Evolutionary conservation across 768 basidiomycete genomes (phyloP).

Genomic region (Agaricus blazei): DNA sequence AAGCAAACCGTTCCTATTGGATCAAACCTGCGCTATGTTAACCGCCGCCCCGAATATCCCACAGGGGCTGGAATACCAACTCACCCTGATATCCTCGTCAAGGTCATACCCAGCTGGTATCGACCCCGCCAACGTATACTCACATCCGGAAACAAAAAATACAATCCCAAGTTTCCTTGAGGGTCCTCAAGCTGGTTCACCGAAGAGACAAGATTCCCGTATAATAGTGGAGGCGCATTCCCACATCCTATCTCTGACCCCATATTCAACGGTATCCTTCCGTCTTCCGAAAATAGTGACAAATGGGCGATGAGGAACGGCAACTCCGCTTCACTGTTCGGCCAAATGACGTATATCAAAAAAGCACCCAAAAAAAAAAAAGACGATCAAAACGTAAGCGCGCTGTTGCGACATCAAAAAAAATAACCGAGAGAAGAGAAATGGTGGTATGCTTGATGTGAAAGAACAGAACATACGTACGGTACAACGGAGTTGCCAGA

Average conservation of each 20-base stretch:
- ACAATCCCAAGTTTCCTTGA: slow-evolving; percentile 75
- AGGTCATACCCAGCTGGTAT: slow-evolving; percentile 69
- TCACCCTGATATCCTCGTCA: slow-evolving; percentile 74
- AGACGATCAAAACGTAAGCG: neutral
- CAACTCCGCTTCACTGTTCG: slow-evolving; percentile 69
- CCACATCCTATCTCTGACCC: slow-evolving; percentile 50
- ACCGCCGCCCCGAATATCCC: neutral
- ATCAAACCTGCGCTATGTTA: slow-evolving; percentile 28
- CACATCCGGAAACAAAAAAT: slow-evolving; percentile 89
- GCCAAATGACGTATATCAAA: slow-evolving; percentile 8
- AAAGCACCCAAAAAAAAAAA: slow-evolving; percentile 2
- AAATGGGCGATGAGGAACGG: slow-evolving; percentile 86
- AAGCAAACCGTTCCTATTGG: slow-evolving; percentile 35
- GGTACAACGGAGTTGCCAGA: slow-evolving; percentile 69
- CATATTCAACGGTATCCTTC: slow-evolving; percentile 56
- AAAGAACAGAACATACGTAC: slow-evolving; percentile 44
- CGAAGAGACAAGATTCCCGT: slow-evolving; percentile 82
- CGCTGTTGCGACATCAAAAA: neutral
- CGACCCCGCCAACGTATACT: slow-evolving; percentile 75
- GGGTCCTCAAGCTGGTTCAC: slow-evolving; percentile 77
- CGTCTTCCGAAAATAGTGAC: slow-evolving; percentile 69
- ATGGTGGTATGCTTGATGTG: neutral
- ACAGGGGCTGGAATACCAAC: slow-evolving; percentile 17
- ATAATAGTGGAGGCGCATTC: slow-evolving; percentile 57
- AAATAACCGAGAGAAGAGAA: neutral